Percentiles rank a stretch among this genome's conserved stretches.
Evolutionary conservation across 106 monocot genomes (phyloP).

Genomic region (Chionographis japonica): DNA sequence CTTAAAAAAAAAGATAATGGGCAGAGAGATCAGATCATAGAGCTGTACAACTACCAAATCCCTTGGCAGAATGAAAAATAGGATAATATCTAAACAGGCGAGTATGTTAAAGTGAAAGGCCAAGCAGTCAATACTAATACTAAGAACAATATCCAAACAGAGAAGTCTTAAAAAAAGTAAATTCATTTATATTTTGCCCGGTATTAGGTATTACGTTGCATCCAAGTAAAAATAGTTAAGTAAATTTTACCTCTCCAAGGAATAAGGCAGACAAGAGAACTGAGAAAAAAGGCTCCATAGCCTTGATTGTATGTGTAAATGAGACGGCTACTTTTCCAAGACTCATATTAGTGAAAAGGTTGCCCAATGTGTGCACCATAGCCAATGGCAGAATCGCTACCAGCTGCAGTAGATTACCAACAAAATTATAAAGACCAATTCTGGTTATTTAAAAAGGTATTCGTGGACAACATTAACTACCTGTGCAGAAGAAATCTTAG

Average conservation of each 20-base stretch:
- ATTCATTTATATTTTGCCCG: too few species aligned
- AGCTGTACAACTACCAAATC: too few species aligned
- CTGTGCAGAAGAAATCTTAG: conserved; percentile 62
- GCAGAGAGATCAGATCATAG: too few species aligned
- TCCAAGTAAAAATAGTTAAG: background rate
- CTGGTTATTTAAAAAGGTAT: background rate
- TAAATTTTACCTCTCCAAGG: conserved; percentile 56
- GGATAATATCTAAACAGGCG: background rate
- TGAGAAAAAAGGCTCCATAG: conserved; percentile 80
- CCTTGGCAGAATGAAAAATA: background rate
- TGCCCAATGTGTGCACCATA: conserved; percentile 69
- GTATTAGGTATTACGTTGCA: background rate
- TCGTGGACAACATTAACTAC: conserved; percentile 12
- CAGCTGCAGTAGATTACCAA: conserved; percentile 35
- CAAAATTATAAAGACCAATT: background rate
- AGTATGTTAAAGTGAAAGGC: too few species aligned
- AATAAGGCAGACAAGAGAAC: conserved; percentile 72
- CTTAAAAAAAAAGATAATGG: too few species aligned
- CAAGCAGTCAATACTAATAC: too few species aligned
- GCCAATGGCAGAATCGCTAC: conserved; percentile 66
- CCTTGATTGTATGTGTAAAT: conserved; percentile 81
- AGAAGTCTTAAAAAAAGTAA: too few species aligned
- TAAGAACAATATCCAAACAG: too few species aligned
- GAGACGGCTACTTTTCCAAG: conserved; percentile 78
- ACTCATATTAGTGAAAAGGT: conserved; percentile 83